These are phyloP conservation scores for Dimargaris cristalligena DNA, from an alignment of 192 early-diverging fungal species.

Conservation along the genomic window DNA sequence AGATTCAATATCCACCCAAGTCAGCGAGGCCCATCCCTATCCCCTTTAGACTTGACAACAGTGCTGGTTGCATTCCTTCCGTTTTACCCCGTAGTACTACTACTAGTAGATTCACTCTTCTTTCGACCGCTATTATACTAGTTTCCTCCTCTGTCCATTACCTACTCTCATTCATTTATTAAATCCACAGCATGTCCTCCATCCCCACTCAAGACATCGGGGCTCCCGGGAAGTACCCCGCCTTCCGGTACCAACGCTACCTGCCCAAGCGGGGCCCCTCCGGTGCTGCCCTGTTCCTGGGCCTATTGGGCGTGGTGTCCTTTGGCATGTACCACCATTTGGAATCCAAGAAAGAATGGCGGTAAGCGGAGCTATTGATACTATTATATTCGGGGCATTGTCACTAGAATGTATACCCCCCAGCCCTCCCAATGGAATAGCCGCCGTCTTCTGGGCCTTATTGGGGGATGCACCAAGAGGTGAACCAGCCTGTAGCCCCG, in stretches of 20 bases:
- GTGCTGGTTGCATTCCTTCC: too few relatives aligned
- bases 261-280: constrained; percentile 81
- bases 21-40: too few relatives aligned
- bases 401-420: not conserved
- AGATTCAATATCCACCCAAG: too few relatives aligned
- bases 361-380: constrained; percentile 1
- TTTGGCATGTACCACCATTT: constrained; percentile 65
- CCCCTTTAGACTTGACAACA: too few relatives aligned
- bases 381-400: not conserved
- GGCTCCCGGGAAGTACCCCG: constrained; percentile 62
- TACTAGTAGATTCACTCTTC: not conserved
- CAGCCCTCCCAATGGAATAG: too few relatives aligned
- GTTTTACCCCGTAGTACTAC: too few relatives aligned
- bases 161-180: too few relatives aligned
- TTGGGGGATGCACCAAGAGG: too few relatives aligned
- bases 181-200: too few relatives aligned
- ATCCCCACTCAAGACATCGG: constrained; percentile 49
- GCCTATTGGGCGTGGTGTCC: constrained; percentile 51
- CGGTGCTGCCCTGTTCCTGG: constrained; percentile 63
- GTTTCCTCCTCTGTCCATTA: too few relatives aligned
- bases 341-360: constrained; percentile 54
- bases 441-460: too few relatives aligned
- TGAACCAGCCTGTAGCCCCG: too few relatives aligned
- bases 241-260: constrained; percentile 76
- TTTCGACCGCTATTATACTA: not conserved